Percentiles rank a stretch among this genome's conserved stretches.
phyloP scores from a whole-genome alignment of 768 basidiomycete genomes.

The Piloderma croceum region DNA sequence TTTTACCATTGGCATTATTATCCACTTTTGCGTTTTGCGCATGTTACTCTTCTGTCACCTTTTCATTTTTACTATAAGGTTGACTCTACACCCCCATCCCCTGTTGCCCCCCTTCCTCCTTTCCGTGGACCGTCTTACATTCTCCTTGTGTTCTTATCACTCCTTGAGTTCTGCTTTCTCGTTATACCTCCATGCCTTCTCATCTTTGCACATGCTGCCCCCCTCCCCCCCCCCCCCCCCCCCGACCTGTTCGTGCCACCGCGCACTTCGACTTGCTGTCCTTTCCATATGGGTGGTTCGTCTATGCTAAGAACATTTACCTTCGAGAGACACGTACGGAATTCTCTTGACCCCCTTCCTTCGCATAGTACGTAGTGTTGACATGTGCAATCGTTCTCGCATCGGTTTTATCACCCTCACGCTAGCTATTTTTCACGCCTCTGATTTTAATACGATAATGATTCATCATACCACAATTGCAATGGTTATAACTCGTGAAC shows the following conservation, averaged over 20 bases:
- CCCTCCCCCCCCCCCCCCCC: conserved; percentile 10
- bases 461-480: no score
- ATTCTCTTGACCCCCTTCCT: no score
- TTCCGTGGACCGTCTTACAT: conserved; percentile 17
- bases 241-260: conserved; percentile 6
- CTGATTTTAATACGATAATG: no score
- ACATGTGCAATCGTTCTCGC: no score
- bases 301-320: conserved; percentile 5
- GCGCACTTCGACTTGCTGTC: conserved; percentile 3
- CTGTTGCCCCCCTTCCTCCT: conserved; percentile 9
- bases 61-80: conserved; percentile 8
- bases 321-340: no score
- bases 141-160: conserved; percentile 20
- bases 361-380: no score
- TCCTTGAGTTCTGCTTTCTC: conserved; percentile 11
- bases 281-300: conserved; percentile 7
- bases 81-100: not conserved
- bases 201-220: conserved; percentile 7
- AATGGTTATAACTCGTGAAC: no score
- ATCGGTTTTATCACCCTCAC: no score
- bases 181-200: conserved; percentile 13
- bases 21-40: conserved; percentile 13
- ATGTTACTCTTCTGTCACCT: conserved; percentile 8
- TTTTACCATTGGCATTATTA: no score
- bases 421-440: no score